Evolutionary conservation across 495 filamentous ascomycete genomes (phyloP).

Genomic region (Polyplosphaeria fusca): DNA sequence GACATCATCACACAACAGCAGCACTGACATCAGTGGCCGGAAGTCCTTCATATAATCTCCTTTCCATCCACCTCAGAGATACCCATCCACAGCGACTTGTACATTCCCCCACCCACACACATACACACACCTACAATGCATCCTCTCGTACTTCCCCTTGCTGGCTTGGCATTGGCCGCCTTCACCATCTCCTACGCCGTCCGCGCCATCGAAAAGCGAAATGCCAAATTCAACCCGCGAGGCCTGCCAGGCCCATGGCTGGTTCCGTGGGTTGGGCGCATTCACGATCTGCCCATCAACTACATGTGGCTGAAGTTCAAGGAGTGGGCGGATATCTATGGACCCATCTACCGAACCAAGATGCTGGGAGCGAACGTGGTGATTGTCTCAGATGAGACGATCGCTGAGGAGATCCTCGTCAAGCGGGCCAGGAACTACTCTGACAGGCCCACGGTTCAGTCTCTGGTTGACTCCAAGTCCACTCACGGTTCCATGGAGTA

Average conservation of each 20-base stretch:
- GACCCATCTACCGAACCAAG: slow-evolving; percentile 41
- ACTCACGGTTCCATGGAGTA: slow-evolving; percentile 42
- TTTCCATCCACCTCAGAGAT: too few species aligned
- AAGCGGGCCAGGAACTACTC: slow-evolving; percentile 42
- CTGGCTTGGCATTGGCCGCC: slow-evolving; percentile 28
- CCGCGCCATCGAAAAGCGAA: slow-evolving; percentile 28
- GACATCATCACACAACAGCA: too few species aligned
- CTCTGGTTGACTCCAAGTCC: slow-evolving; percentile 37
- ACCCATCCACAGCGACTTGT: too few species aligned
- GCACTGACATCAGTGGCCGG: too few species aligned
- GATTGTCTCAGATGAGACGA: slow-evolving; percentile 41
- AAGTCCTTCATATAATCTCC: too few species aligned
- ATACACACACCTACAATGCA: slow-evolving; percentile 32
- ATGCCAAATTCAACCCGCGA: slow-evolving; percentile 31
- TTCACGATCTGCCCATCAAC: slow-evolving; percentile 36
- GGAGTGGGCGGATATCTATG: slow-evolving; percentile 44
- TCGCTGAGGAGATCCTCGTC: slow-evolving; percentile 44
- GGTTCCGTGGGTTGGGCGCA: slow-evolving; percentile 29
- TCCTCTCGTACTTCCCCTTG: slow-evolving; percentile 22
- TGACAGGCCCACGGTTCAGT: slow-evolving; percentile 35
- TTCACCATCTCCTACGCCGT: slow-evolving; percentile 29
- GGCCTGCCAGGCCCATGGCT: slow-evolving; percentile 25
- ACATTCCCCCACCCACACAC: too few species aligned
- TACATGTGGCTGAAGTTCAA: slow-evolving; percentile 46
- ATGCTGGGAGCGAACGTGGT: slow-evolving; percentile 36